Evolutionary conservation across 148 eudicot genomes (phyloP), one percentile per base, ranked within the genome.

Genomic region (Limonium bicolor): DNA sequence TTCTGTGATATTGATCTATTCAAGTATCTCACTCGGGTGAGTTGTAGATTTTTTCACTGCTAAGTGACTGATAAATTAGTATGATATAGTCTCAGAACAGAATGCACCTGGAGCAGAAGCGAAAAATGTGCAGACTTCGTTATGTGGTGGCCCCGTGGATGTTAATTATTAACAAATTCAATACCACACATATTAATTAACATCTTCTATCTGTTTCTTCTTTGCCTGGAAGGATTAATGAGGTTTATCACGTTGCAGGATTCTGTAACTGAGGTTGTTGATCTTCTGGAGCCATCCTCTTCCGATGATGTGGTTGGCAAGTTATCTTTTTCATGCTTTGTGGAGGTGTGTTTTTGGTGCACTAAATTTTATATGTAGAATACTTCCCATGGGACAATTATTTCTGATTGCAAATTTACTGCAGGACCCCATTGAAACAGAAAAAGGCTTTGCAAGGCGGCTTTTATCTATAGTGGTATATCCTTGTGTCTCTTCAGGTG

Each of bases 341-440:
- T 88, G 62, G 92, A 88, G 96, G 96, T 86, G 49, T 41, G 67
- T 28, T 54, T 46, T 50, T 30, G n/a, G 25, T 59, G 14, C 1
- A 36, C 25, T 28, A 35, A 24, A 20, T 8, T 26, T 54, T 56
- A 10, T 30, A 36, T 48, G 30, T 53, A 57, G 41, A 33, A 41
- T 58, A 12, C 29, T 32, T 42, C 44, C 10, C 27, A 13, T 31
- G 51, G 43, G 35, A 33, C 26, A 4, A 36, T 21, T 9, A 23
- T 33, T 53, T 47, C 52, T 52, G n/a, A 21, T 24, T n/a, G 37
- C 26, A 20, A 41, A 32, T 49, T 35, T 30, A 24, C 32, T 61
- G 42, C 66, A 88, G 94, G 96, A 88, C 62, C 94, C 94, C 20
- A 36, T 51, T 48, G 94, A 88, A 66, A 88, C 94, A 34, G 92